These are phyloP conservation scores for Penicillium paradoxum DNA, from an alignment of 495 filamentous ascomycete genomes.

Conservation along the genomic window DNA sequence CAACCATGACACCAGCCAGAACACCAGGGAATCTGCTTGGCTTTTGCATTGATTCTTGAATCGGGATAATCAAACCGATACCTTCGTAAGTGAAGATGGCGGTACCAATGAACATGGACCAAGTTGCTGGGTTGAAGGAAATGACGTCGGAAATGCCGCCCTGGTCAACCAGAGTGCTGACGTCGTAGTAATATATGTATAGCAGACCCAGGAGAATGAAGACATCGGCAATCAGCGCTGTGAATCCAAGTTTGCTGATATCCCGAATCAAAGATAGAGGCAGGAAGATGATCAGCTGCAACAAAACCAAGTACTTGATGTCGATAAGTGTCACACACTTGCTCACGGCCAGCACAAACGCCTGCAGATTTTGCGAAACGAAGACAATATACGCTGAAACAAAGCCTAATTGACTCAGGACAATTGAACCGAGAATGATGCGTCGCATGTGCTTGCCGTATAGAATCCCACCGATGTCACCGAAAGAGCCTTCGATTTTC, in stretches of 20 bases:
- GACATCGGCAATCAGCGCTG: slow-evolving; percentile 83
- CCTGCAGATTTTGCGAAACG: slow-evolving; percentile 90
- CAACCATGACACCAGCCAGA: slow-evolving; percentile 82
- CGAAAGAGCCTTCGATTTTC: slow-evolving; percentile 82
- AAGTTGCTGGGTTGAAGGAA: slow-evolving; percentile 78
- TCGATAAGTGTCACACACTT: slow-evolving; percentile 75
- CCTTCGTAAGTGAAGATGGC: slow-evolving; percentile 99
- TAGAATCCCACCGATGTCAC: slow-evolving; percentile 90
- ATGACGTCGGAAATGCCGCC: slow-evolving; percentile 77
- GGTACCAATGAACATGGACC: slow-evolving; percentile 97
- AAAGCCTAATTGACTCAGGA: slow-evolving; percentile 91
- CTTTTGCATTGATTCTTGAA: slow-evolving; percentile 92
- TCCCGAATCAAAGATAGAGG: slow-evolving; percentile 90
- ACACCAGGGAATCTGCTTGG: slow-evolving; percentile 84
- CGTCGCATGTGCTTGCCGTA: slow-evolving; percentile 85
- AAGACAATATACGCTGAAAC: slow-evolving; percentile 98
- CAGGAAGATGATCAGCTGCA: slow-evolving; percentile 90
- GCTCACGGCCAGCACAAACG: slow-evolving; percentile 80
- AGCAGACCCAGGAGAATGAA: slow-evolving; percentile 90
- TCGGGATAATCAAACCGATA: slow-evolving; percentile 96
- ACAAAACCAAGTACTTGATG: slow-evolving; percentile 81
- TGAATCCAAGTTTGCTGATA: slow-evolving; percentile 89
- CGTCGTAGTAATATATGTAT: slow-evolving; percentile 94
- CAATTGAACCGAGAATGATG: slow-evolving; percentile 83
- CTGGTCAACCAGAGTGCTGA: slow-evolving; percentile 72